Conservation (phyloP, 352 stramenopile genomes). For the Globisporangium megalacanthum region DNA sequence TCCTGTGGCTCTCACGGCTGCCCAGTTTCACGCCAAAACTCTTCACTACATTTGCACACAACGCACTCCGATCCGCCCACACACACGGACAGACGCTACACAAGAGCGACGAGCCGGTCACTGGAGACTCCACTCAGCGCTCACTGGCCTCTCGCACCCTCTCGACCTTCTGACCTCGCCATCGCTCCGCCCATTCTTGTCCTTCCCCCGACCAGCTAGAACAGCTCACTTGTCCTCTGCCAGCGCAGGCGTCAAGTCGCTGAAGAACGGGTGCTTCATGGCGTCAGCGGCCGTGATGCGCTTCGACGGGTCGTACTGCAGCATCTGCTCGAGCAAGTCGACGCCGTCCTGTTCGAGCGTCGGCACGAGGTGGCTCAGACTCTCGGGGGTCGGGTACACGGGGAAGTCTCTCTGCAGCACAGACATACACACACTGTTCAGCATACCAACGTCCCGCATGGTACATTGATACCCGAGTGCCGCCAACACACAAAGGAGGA, state of each 20-base stretch:
- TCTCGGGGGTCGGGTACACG: constrained; percentile 85
- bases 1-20: too few relatives aligned
- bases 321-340: constrained; percentile 90
- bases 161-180: too few relatives aligned
- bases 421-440: neutral
- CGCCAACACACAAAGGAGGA: constrained; percentile 3
- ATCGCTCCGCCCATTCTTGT: too few relatives aligned
- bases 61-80: too few relatives aligned
- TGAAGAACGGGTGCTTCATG: constrained; percentile 97
- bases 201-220: too few relatives aligned
- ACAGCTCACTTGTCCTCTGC: constrained; percentile 56
- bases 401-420: constrained; percentile 85
- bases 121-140: too few relatives aligned
- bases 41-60: too few relatives aligned
- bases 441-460: too few relatives aligned
- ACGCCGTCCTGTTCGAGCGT: constrained; percentile 88
- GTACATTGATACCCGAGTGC: neutral
- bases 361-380: constrained; percentile 87
- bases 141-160: too few relatives aligned
- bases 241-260: constrained; percentile 80
- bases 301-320: constrained; percentile 86
- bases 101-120: too few relatives aligned
- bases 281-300: constrained; percentile 93
- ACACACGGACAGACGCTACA: too few relatives aligned
- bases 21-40: too few relatives aligned